Base-by-base conservation (phyloP, 1,139 yeast genomes). In the Debaryomyces sp. region DNA sequence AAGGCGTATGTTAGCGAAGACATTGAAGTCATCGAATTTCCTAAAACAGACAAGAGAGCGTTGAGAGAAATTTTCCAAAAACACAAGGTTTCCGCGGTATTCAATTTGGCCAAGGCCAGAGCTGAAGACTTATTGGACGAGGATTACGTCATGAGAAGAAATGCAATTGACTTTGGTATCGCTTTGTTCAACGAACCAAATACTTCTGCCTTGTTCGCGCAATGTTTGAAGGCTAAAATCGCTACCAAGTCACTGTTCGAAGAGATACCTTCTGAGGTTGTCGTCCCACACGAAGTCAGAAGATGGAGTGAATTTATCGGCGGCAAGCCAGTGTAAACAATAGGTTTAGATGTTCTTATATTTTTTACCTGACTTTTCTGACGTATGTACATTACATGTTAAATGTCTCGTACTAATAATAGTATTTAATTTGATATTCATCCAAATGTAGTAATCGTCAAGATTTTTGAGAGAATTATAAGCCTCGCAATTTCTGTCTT, bases 231-330 rank as follows among this genome's bases (percentile, higher is more conserved):
- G 59, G 82, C 75, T 49, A 90, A 90, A 67, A 80, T 94, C 43
- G 84, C 83, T 33, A 69, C 72, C 45, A 85, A 86, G 68, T 63
- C 65, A 41, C 64, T 68, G 36, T 78, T 76, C 48, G 77, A 70
- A 46, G 66, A 61, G 29, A 54, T 72, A 22, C 80, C 81, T 6
- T 60, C 60, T n/a, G 70, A 72, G 37, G 82, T 85, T 44, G 75
- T 67, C 33, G 80, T 91, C 55, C 98, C 99, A 48, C 61, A 72
- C 17, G 98, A 94, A 73, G 98, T 91, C 49, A 80, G 78, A 66
- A 84, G 97, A 73, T 94, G 99, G 99, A 89, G 96, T 72, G 97
- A 94, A 66, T 94, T 87, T 65, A 83, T 94, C 63, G 97, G 96
- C 50, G 96, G 95, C 50, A 90, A 89, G 75, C 91, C 95, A 48